Evolutionary conservation across 345 rosid genomes (phyloP).

Genomic region (Populus nigra): DNA sequence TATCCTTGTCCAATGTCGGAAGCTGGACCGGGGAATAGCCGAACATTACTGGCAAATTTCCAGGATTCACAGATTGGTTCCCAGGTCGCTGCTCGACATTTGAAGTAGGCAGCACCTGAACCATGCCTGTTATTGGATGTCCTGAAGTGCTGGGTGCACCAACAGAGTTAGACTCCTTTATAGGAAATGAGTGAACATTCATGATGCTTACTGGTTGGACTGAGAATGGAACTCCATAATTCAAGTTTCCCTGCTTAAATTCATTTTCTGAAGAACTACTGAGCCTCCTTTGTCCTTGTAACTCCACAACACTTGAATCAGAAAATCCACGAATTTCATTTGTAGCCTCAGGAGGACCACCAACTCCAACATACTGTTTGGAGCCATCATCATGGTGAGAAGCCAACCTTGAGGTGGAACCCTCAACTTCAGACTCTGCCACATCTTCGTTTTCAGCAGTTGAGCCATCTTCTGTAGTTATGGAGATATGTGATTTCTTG

Average conservation of each 20-base stretch:
- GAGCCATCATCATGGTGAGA: conserved; percentile 48
- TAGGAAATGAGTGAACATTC: conserved; percentile 46
- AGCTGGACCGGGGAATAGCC: conserved; percentile 83
- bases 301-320: conserved; percentile 42
- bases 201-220: conserved; percentile 44
- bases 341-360: conserved; percentile 41
- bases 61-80: conserved; percentile 44
- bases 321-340: conserved; percentile 50
- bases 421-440: conserved; percentile 93
- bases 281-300: conserved; percentile 43
- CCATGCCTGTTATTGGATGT: conserved; percentile 39
- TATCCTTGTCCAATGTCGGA: conserved; percentile 77
- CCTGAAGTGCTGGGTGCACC: conserved; percentile 45
- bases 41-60: conserved; percentile 61
- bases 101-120: conserved; percentile 44
- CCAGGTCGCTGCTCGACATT: conserved; percentile 39
- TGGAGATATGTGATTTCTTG: conserved; percentile 74
- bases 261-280: conserved; percentile 48
- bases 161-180: conserved; percentile 51
- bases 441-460: conserved; percentile 94
- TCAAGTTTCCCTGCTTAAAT: conserved; percentile 48
- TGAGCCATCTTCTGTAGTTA: conserved; percentile 79
- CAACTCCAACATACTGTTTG: conserved; percentile 40
- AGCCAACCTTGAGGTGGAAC: conserved; percentile 57
- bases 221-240: conserved; percentile 50